A percentile compares a stretch with the other conserved stretches of the same genome.
Evolutionary conservation across 345 rosid species (phyloP).

Genomic region (Eutrema japonicum): DNA sequence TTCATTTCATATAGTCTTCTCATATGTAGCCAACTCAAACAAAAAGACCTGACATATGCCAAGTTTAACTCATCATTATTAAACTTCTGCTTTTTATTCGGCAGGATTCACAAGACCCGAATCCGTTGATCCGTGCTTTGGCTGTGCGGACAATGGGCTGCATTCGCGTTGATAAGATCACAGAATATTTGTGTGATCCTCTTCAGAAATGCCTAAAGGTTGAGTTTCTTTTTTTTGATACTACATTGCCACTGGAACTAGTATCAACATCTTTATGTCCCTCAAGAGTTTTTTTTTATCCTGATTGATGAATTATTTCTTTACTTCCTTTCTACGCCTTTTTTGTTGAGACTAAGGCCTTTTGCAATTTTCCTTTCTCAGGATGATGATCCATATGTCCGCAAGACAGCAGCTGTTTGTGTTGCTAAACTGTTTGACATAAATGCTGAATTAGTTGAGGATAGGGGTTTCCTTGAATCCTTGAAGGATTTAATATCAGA

Average conservation of each 20-base stretch:
- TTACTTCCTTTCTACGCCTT: not conserved
- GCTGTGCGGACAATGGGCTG: slow-evolving; percentile 99
- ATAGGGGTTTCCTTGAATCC: slow-evolving; percentile 90
- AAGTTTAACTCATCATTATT: not conserved
- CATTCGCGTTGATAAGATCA: slow-evolving; percentile 96
- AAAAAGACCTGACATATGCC: not conserved
- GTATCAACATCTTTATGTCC: slow-evolving; percentile 5
- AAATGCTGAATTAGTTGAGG: slow-evolving; percentile 95
- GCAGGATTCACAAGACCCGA: slow-evolving; percentile 98
- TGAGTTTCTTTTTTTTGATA: slow-evolving; percentile 3
- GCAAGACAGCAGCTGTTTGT: slow-evolving; percentile 97
- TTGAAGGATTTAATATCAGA: slow-evolving; percentile 96
- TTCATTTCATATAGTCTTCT: slow-evolving; percentile 8
- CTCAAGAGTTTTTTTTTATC: not conserved
- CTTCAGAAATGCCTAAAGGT: slow-evolving; percentile 99
- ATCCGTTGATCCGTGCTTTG: slow-evolving; percentile 94
- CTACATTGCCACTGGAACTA: slow-evolving; percentile 9
- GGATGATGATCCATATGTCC: slow-evolving; percentile 99
- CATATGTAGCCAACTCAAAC: not conserved
- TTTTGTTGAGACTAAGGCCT: not conserved
- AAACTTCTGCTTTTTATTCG: not conserved
- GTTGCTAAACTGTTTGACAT: slow-evolving; percentile 97
- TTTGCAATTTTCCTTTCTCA: slow-evolving; percentile 41
- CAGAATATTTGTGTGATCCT: slow-evolving; percentile 94
- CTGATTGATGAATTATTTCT: slow-evolving; percentile 1